Conservation (phyloP, 106 monocot species). For the Allium sativum region DNA sequence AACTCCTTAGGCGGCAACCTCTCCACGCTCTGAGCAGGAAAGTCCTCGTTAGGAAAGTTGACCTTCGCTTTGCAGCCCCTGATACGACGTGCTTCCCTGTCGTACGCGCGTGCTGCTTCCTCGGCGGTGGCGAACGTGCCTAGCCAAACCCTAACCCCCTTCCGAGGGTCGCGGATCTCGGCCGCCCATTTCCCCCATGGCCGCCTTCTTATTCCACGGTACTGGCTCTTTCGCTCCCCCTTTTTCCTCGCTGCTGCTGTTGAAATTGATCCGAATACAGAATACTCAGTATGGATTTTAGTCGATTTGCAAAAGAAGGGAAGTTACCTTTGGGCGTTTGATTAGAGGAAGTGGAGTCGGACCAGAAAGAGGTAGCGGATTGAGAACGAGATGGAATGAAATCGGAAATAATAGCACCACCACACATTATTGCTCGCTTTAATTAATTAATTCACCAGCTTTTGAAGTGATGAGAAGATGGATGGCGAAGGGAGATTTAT, state of each 20-base stretch:
- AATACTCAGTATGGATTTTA: neutral
- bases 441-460: no score
- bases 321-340: conserved; percentile 1
- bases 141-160: conserved; percentile 51
- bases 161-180: conserved; percentile 49
- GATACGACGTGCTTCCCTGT: conserved; percentile 28
- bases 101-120: conserved; percentile 57
- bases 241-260: conserved; percentile 10
- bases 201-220: conserved; percentile 32
- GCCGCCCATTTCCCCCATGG: conserved; percentile 59
- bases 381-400: conserved; percentile 6
- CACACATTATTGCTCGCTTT: conserved; percentile 10
- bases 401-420: conserved; percentile 21
- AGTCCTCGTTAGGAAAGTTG: conserved; percentile 30
- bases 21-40: neutral
- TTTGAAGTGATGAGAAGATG: no score
- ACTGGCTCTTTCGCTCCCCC: conserved; percentile 14
- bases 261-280: conserved; percentile 4
- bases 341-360: neutral
- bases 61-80: conserved; percentile 30
- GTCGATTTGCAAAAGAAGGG: neutral
- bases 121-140: conserved; percentile 49
- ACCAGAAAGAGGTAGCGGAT: conserved; percentile 13
- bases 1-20: neutral
- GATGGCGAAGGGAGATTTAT: no score